Conservation (phyloP, 1,284 basidiomycete species). For the Moesziomyces sp. region DNA sequence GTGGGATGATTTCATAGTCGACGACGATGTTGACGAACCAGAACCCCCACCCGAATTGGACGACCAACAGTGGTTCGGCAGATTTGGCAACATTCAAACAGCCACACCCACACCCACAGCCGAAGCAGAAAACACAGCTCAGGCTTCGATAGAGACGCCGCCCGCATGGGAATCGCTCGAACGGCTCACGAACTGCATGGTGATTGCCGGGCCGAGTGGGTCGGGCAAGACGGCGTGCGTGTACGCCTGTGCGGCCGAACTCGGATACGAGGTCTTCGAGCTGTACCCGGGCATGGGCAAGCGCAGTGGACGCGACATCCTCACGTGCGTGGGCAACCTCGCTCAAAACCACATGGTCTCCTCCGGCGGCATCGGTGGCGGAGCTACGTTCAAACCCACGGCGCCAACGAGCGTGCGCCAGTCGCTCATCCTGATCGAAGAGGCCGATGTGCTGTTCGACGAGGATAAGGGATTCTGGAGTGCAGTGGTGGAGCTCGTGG, state of each 20-base stretch:
- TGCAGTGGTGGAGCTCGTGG: constrained; percentile 69
- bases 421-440: constrained; percentile 92
- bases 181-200: constrained; percentile 56
- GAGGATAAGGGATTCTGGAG: constrained; percentile 94
- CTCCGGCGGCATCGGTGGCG: constrained; percentile 52
- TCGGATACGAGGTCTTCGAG: constrained; percentile 96
- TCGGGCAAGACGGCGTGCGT: constrained; percentile 63
- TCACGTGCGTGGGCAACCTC: constrained; percentile 87
- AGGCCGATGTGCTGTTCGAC: constrained; percentile 91
- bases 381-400: constrained; percentile 22
- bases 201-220: constrained; percentile 78
- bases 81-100: constrained; percentile 28
- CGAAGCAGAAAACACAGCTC: too few relatives aligned
- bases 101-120: too few relatives aligned
- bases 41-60: constrained; percentile 39
- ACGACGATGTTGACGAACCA: constrained; percentile 40
- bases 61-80: constrained; percentile 44
- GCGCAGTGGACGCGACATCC: constrained; percentile 81
- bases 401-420: constrained; percentile 72
- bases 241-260: constrained; percentile 70
- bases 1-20: constrained; percentile 50
- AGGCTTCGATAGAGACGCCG: neutral
- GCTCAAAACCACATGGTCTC: constrained; percentile 76
- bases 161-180: constrained; percentile 4
- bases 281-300: constrained; percentile 89